Percentiles rank a stretch among this genome's conserved stretches.
Evolutionary conservation across 2,329 filamentous ascomycete species (phyloP).

Genomic region (Elsinoe necatrix): DNA sequence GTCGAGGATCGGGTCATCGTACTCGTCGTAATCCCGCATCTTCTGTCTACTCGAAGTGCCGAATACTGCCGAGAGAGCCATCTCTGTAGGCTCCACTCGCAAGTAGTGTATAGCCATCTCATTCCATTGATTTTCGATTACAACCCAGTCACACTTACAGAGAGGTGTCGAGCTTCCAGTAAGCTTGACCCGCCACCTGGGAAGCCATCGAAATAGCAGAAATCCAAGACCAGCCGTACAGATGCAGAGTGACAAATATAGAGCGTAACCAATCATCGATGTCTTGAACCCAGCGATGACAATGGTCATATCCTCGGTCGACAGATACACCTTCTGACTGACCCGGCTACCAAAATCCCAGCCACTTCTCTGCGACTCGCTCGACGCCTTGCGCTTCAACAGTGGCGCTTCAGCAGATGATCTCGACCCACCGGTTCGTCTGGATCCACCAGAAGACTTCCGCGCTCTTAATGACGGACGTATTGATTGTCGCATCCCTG

Average conservation of each 20-base stretch:
- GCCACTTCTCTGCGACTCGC: conserved; percentile 58
- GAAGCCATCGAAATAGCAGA: conserved; percentile 82
- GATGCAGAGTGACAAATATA: conserved; percentile 64
- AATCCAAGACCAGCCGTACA: conserved; percentile 70
- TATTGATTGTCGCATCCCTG: conserved; percentile 19
- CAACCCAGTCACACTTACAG: conserved; percentile 76
- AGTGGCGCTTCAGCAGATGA: conserved; percentile 53
- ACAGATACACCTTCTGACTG: conserved; percentile 87
- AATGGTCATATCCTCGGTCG: conserved; percentile 87
- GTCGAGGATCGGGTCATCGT: conserved; percentile 65
- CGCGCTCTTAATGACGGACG: conserved; percentile 42
- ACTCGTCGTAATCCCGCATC: conserved; percentile 60
- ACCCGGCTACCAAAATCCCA: conserved; percentile 53
- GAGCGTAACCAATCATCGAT: conserved; percentile 56
- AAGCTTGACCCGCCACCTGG: conserved; percentile 72
- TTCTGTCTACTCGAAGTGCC: conserved; percentile 52
- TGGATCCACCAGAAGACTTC: conserved; percentile 48
- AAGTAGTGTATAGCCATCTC: conserved; percentile 76
- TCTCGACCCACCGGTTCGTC: conserved; percentile 38
- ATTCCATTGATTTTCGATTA: conserved; percentile 95
- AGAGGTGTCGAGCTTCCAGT: conserved; percentile 62
- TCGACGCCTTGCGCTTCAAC: conserved; percentile 63
- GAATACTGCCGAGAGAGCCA: conserved; percentile 60
- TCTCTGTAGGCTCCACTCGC: conserved; percentile 49
- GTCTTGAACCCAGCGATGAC: conserved; percentile 88